phyloP scores from a whole-genome alignment of 176 grass and related monocot species.

The Aegilops longissima region DNA sequence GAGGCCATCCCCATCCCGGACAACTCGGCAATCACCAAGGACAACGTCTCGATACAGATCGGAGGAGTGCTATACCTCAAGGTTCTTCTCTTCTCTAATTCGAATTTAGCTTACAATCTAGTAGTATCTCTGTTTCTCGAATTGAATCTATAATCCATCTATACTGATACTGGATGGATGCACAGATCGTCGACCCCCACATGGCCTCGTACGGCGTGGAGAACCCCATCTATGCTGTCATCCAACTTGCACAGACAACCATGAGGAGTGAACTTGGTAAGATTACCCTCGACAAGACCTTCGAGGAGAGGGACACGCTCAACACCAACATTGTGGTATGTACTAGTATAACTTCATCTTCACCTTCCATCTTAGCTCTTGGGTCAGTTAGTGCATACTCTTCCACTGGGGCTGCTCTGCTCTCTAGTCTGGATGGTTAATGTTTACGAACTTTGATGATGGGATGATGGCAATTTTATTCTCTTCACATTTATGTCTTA shows the following conservation, averaged over 20 bases:
- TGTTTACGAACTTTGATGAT: too few relatives aligned
- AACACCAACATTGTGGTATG: constrained; percentile 87
- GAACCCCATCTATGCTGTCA: constrained; percentile 85
- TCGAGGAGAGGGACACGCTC: constrained; percentile 81
- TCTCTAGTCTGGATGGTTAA: too few relatives aligned
- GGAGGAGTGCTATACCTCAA: constrained; percentile 89
- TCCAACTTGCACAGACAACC: constrained; percentile 88
- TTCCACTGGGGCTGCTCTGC: too few relatives aligned
- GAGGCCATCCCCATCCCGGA: constrained; percentile 90
- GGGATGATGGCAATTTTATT: too few relatives aligned
- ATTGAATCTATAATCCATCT: not conserved
- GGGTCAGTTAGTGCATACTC: too few relatives aligned
- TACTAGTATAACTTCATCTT: too few relatives aligned
- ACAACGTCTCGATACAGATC: constrained; percentile 91
- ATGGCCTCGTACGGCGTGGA: constrained; percentile 90
- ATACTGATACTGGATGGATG: too few relatives aligned
- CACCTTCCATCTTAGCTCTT: too few relatives aligned
- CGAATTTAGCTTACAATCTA: too few relatives aligned
- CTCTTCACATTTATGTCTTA: too few relatives aligned
- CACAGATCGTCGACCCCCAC: constrained; percentile 76
- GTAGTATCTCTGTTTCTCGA: not conserved
- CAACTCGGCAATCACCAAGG: constrained; percentile 92
- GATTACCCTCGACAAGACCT: constrained; percentile 91
- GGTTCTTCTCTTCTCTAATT: constrained; percentile 28
- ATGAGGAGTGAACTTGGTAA: constrained; percentile 97